These are phyloP conservation scores for Penicillium sp. DNA, from an alignment of 2,329 filamentous ascomycete genomes.

Conservation along the genomic window DNA sequence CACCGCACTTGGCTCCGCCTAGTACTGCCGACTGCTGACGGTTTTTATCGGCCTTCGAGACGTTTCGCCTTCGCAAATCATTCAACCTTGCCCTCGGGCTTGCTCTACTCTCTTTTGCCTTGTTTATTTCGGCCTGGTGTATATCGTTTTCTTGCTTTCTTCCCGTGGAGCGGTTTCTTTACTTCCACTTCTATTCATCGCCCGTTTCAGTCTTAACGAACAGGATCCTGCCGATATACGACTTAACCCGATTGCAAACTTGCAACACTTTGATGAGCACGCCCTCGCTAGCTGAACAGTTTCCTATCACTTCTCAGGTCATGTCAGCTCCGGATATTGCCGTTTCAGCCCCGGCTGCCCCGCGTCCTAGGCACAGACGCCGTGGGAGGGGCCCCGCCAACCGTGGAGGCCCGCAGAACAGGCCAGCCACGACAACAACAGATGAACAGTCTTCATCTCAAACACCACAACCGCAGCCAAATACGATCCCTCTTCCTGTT, in stretches of 20 bases:
- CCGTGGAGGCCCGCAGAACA: conserved; percentile 22
- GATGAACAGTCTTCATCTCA: conserved; percentile 10
- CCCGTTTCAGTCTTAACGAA: background rate
- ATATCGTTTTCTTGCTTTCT: background rate
- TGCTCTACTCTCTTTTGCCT: conserved; percentile 3
- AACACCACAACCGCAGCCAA: conserved; percentile 7
- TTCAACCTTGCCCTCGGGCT: conserved; percentile 5
- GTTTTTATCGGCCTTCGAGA: conserved; percentile 18
- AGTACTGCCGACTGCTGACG: conserved; percentile 15
- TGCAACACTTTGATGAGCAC: conserved; percentile 7
- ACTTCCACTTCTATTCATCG: background rate
- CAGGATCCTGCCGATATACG: background rate
- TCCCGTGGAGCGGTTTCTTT: background rate
- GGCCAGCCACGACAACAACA: conserved; percentile 6
- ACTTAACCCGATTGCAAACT: background rate
- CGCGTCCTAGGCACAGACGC: conserved; percentile 21
- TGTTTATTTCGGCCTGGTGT: background rate
- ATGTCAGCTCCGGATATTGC: background rate
- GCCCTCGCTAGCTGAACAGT: background rate
- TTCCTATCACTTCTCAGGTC: background rate
- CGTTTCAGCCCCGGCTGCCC: background rate
- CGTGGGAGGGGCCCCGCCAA: conserved; percentile 29
- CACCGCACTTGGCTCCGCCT: conserved; percentile 18
- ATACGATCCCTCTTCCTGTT: background rate
- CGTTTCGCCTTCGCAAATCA: conserved; percentile 10